Conservation (phyloP, 169 alveolate species). For the Babesia ovata region DNA sequence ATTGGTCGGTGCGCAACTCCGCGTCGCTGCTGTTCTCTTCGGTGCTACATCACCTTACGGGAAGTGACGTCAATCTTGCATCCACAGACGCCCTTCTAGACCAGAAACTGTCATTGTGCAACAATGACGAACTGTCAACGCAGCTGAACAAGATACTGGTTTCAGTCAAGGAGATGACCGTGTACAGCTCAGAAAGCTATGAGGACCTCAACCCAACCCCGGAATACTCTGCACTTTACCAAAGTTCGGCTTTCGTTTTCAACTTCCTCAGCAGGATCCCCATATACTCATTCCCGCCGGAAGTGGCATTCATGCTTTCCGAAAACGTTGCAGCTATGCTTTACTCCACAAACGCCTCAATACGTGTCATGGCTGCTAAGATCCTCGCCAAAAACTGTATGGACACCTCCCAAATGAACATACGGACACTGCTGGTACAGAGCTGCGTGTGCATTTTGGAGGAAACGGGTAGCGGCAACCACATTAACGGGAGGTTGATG, state of each 20-base stretch:
- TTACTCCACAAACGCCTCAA: conserved; percentile 29
- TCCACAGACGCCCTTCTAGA: conserved; percentile 34
- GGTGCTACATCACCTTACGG: conserved; percentile 34
- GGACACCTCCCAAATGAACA: conserved; percentile 16
- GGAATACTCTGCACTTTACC: conserved; percentile 30
- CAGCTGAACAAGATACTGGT: conserved; percentile 7
- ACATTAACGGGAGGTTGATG: conserved; percentile 25
- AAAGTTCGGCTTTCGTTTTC: conserved; percentile 29
- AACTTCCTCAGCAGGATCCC: conserved; percentile 43
- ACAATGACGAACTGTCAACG: conserved; percentile 12
- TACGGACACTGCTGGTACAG: neutral
- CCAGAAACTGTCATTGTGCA: conserved; percentile 27
- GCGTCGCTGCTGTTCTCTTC: conserved; percentile 43
- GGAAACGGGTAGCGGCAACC: conserved; percentile 14
- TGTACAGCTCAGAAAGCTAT: conserved; percentile 25
- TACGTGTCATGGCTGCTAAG: conserved; percentile 31
- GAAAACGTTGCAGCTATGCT: conserved; percentile 6
- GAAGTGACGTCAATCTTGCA: conserved; percentile 25
- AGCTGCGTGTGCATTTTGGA: neutral
- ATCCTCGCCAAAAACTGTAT: conserved; percentile 24
- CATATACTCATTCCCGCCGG: conserved; percentile 37
- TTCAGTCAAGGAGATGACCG: conserved; percentile 19
- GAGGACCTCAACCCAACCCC: conserved; percentile 39
- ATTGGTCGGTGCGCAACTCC: conserved; percentile 54
- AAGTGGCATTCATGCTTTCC: conserved; percentile 18